A percentile compares a stretch with the other conserved stretches of the same genome.
Evolutionary conservation across 2,329 filamentous ascomycete species (phyloP).

Genomic region (Alternaria brassicicola): DNA sequence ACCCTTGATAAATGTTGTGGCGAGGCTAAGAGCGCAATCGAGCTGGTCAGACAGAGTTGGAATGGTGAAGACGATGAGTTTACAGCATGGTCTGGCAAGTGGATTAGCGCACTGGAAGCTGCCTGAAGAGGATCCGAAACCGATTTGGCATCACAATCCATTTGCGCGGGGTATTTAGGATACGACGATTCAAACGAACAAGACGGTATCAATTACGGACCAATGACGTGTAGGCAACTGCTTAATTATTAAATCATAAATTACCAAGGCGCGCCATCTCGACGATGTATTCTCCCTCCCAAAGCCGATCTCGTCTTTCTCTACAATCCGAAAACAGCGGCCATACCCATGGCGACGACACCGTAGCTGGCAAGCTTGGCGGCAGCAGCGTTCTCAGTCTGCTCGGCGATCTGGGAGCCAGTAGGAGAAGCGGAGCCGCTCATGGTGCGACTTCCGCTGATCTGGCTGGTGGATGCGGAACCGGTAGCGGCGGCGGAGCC

Average conservation of each 20-base stretch:
- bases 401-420: conserved; percentile 3
- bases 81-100: conserved; percentile 72
- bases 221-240: background rate
- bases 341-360: conserved; percentile 30
- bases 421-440: conserved; percentile 10
- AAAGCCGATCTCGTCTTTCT: background rate
- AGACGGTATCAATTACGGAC: background rate
- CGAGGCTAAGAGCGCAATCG: conserved; percentile 63
- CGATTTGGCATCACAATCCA: background rate
- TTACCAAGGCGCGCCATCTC: background rate
- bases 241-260: background rate
- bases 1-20: conserved; percentile 65
- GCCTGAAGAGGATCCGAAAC: background rate
- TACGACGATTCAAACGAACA: background rate
- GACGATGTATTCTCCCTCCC: background rate
- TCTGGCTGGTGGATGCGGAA: conserved; percentile 6
- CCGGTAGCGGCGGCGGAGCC: conserved; percentile 5
- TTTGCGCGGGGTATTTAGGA: background rate
- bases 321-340: conserved; percentile 34
- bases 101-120: conserved; percentile 54
- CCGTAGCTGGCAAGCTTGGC: conserved; percentile 30
- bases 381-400: conserved; percentile 28
- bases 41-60: conserved; percentile 67
- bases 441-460: background rate
- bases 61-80: conserved; percentile 74